Conservation (phyloP, 2,329 filamentous ascomycete genomes). For the Talaromyces sp. region DNA sequence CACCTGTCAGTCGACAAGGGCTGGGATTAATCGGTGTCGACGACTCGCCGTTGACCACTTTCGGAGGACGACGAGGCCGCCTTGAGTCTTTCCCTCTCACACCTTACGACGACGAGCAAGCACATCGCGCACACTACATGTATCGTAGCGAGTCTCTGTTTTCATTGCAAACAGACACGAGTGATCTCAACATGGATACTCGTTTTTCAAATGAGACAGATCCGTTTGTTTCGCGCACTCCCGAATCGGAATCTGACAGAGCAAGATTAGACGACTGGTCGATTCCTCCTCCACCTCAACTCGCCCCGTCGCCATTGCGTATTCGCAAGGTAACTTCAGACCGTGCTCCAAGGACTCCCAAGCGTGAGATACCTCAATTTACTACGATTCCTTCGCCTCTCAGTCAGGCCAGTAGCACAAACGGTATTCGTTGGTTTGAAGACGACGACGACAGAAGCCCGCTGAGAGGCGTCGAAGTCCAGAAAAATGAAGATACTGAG, state of each 20-base stretch:
- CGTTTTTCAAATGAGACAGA: slow-evolving; percentile 2
- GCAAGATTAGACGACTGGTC: not conserved
- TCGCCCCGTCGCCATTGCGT: slow-evolving; percentile 10
- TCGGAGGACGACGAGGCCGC: not conserved
- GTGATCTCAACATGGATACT: not conserved
- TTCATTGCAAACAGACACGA: not conserved
- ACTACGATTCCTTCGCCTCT: not conserved
- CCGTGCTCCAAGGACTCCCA: too few species aligned
- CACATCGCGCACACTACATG: not conserved
- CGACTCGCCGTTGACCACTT: not conserved
- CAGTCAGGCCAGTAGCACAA: not conserved
- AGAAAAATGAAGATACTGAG: not conserved
- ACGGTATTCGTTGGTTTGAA: not conserved
- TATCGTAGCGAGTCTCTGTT: not conserved
- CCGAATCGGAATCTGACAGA: not conserved
- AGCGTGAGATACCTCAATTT: not conserved
- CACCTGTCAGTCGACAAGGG: not conserved
- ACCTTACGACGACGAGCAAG: not conserved
- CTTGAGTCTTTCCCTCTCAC: not conserved
- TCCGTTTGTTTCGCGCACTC: slow-evolving; percentile 5
- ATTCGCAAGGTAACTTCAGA: slow-evolving; percentile 7
- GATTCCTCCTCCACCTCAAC: not conserved
- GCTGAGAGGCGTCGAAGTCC: not conserved
- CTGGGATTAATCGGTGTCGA: not conserved
- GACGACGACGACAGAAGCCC: not conserved